Percentiles rank a stretch among this genome's conserved stretches.
phyloP scores from a whole-genome alignment of 257 asterid species.

The Nicotiana otophora region DNA sequence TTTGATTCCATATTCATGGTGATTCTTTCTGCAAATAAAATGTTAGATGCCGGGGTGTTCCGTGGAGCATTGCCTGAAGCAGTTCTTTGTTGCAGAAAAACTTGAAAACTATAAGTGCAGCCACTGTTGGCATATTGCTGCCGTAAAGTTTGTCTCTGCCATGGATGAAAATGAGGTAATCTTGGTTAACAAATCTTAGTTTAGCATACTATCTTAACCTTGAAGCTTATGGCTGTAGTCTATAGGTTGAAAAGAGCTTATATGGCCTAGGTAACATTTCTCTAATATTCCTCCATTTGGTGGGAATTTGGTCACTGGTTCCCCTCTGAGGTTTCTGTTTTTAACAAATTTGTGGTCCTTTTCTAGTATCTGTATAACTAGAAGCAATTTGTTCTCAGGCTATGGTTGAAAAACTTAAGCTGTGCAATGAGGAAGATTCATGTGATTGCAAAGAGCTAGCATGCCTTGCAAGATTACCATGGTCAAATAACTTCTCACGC shows the following conservation, averaged over 20 bases:
- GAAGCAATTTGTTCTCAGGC: slow-evolving; percentile 37
- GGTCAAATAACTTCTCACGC: slow-evolving; percentile 73
- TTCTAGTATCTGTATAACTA: neutral
- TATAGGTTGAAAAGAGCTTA: neutral
- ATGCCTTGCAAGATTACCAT: slow-evolving; percentile 57
- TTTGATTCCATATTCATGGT: slow-evolving; percentile 14
- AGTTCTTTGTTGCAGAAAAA: slow-evolving; percentile 61
- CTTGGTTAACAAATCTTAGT: neutral
- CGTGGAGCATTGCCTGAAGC: slow-evolving; percentile 67
- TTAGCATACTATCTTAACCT: neutral
- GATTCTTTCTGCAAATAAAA: slow-evolving; percentile 12
- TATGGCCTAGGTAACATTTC: neutral
- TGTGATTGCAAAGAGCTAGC: slow-evolving; percentile 69
- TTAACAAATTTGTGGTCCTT: neutral
- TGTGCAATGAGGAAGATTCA: slow-evolving; percentile 54
- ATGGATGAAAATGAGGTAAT: slow-evolving; percentile 50
- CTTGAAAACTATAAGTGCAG: slow-evolving; percentile 70
- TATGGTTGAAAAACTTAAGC: slow-evolving; percentile 46
- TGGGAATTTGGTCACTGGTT: neutral
- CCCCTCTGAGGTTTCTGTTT: neutral
- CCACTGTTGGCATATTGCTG: slow-evolving; percentile 92
- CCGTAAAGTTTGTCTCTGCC: slow-evolving; percentile 46
- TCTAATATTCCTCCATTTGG: neutral
- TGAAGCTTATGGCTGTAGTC: neutral
- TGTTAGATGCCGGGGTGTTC: slow-evolving; percentile 64